These are phyloP conservation scores for Gamsiella multidivaricata DNA, from an alignment of 192 early-diverging fungal species.

Conservation along the genomic window DNA sequence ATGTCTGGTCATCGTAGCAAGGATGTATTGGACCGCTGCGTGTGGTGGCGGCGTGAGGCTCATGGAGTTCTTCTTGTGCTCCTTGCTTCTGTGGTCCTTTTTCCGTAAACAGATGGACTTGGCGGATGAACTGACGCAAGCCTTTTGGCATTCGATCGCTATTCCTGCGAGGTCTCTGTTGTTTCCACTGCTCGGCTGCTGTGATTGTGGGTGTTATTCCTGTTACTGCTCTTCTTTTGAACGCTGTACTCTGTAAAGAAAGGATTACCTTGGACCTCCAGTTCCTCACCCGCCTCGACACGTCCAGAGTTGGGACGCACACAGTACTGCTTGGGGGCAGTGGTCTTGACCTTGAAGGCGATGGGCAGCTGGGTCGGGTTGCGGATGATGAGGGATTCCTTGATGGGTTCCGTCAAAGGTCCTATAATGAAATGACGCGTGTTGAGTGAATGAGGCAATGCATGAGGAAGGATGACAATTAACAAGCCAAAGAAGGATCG, in stretches of 20 bases:
- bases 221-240: too few species aligned
- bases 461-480: background rate
- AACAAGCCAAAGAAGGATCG: background rate
- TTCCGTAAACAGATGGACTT: too few species aligned
- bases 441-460: background rate
- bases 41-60: too few species aligned
- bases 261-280: constrained; percentile 85
- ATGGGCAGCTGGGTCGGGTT: constrained; percentile 76
- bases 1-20: too few species aligned
- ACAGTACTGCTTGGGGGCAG: constrained; percentile 97
- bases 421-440: constrained; percentile 45
- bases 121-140: background rate
- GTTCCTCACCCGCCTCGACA: constrained; percentile 71
- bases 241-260: background rate
- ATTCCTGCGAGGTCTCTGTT: too few species aligned
- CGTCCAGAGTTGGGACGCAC: constrained; percentile 93
- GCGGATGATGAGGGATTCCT: constrained; percentile 65
- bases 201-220: too few species aligned
- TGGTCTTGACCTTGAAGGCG: constrained; percentile 99
- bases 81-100: too few species aligned
- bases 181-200: too few species aligned
- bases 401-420: constrained; percentile 71
- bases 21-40: background rate
- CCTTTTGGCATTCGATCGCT: too few species aligned
- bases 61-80: too few species aligned